Evolutionary conservation across 2,329 filamentous ascomycete genomes (phyloP).

Genomic region (Curvularia hawaiiensis): DNA sequence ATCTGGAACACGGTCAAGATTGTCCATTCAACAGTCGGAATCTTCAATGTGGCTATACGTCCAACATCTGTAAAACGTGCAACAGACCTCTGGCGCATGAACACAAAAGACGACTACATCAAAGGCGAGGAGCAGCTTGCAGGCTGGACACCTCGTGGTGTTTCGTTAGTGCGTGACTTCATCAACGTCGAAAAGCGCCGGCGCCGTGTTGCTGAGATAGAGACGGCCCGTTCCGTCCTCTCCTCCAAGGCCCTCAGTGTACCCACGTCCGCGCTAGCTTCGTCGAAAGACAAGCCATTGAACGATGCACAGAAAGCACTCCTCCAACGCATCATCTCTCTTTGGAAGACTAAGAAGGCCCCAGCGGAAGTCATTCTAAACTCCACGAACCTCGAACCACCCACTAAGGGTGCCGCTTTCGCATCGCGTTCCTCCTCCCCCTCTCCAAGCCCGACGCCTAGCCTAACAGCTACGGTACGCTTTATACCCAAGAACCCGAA

Average conservation of each 20-base stretch:
- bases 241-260: conserved; percentile 55
- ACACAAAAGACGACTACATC: conserved; percentile 91
- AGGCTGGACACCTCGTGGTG: conserved; percentile 86
- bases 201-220: conserved; percentile 77
- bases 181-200: conserved; percentile 76
- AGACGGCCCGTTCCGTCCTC: conserved; percentile 71
- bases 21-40: conserved; percentile 82
- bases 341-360: conserved; percentile 62
- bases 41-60: conserved; percentile 85
- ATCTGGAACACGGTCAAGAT: conserved; percentile 85
- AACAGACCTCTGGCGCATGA: conserved; percentile 95
- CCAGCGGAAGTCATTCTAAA: conserved; percentile 55
- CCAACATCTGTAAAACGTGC: conserved; percentile 90
- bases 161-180: conserved; percentile 89
- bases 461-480: conserved; percentile 76
- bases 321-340: conserved; percentile 61
- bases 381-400: conserved; percentile 66
- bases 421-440: conserved; percentile 47
- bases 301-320: conserved; percentile 49
- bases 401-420: conserved; percentile 62
- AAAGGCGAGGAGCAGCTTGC: conserved; percentile 90
- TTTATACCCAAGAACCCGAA: conserved; percentile 75
- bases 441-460: conserved; percentile 56
- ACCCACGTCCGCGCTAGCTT: conserved; percentile 19
- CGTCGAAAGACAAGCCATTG: conserved; percentile 22